These are phyloP conservation scores for Chenopodium suecicum DNA, from an alignment of 148 eudicot species.

Conservation along the genomic window DNA sequence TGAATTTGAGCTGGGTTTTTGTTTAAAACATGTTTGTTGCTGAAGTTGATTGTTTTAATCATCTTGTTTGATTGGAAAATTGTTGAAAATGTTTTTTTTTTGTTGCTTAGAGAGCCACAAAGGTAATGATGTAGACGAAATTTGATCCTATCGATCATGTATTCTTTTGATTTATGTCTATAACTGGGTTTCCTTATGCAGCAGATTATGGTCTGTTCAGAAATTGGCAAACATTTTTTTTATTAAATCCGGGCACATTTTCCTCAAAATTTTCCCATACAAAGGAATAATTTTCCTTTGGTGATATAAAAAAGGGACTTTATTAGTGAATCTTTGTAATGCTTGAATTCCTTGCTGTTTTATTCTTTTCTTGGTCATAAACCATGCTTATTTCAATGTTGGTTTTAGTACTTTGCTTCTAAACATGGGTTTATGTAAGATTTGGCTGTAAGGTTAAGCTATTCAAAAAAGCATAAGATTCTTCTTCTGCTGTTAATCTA, in stretches of 20 bases:
- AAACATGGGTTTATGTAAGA: conserved; percentile 9
- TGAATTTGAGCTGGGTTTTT: too few species aligned
- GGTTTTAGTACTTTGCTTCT: background rate
- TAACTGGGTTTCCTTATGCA: background rate
- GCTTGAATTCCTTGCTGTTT: conserved; percentile 8
- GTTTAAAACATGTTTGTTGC: background rate
- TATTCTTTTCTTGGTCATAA: conserved; percentile 20
- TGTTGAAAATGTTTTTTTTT: background rate
- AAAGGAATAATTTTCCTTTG: background rate
- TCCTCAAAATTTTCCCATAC: background rate
- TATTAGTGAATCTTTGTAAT: background rate
- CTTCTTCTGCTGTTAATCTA: background rate
- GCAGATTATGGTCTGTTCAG: background rate
- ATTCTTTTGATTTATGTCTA: background rate
- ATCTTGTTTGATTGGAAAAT: background rate
- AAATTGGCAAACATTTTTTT: background rate
- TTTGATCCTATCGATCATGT: too few species aligned
- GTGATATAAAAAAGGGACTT: background rate
- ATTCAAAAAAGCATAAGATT: background rate
- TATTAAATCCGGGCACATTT: background rate
- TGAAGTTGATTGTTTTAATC: conserved; percentile 11
- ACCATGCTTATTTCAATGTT: conserved; percentile 8
- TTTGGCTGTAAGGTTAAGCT: conserved; percentile 10
- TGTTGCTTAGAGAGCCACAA: background rate
- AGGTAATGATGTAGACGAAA: too few species aligned